Conservation (phyloP, 2,329 filamentous ascomycete species). For the Epichloe gansuensis region DNA sequence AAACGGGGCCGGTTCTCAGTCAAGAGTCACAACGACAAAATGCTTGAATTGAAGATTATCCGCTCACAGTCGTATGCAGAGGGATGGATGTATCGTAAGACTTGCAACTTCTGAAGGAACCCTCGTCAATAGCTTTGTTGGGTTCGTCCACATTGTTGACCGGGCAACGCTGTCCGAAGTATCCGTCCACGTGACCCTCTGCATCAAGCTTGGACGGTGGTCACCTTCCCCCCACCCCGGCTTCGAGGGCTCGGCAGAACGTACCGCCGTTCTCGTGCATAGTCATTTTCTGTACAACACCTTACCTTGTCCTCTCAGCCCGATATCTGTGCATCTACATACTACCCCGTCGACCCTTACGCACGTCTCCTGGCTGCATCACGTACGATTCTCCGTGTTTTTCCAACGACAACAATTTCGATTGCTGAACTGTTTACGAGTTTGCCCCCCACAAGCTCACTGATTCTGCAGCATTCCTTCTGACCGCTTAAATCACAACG, state of each 20-base stretch:
- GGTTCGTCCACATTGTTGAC: slow-evolving; percentile 7
- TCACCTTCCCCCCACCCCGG: not conserved
- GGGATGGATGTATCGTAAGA: not conserved
- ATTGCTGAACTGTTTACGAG: slow-evolving; percentile 13
- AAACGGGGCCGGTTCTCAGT: not conserved
- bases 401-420: slow-evolving; percentile 2
- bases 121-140: slow-evolving; percentile 3
- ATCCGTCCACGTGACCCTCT: slow-evolving; percentile 14
- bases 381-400: not conserved
- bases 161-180: slow-evolving; percentile 5
- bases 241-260: slow-evolving; percentile 16
- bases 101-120: not conserved
- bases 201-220: not conserved
- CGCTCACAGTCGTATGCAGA: not conserved
- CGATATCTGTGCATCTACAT: slow-evolving; percentile 14
- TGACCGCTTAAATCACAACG: not conserved
- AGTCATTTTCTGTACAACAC: slow-evolving; percentile 18
- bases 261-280: slow-evolving; percentile 15
- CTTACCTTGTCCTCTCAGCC: slow-evolving; percentile 19
- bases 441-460: slow-evolving; percentile 10
- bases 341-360: slow-evolving; percentile 1
- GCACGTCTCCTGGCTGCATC: slow-evolving; percentile 3
- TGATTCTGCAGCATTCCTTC: slow-evolving; percentile 13
- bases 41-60: not conserved
- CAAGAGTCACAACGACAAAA: not conserved